Evolutionary conservation across 2,329 filamentous ascomycete species (phyloP).

Genomic region (Aspergillus tubingensis): DNA sequence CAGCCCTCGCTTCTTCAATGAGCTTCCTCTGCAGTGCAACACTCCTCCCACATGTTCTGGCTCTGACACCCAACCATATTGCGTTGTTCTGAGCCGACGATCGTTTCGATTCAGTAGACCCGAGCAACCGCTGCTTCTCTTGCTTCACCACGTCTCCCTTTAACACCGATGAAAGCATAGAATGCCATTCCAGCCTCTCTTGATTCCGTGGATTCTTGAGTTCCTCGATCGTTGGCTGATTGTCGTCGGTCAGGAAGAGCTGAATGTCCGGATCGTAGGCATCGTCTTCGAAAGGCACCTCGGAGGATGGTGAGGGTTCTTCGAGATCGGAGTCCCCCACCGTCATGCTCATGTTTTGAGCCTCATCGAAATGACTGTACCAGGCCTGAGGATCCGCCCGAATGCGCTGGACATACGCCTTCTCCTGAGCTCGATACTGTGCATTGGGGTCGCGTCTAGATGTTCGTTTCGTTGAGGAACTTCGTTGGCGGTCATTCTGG

Average conservation of each 20-base stretch:
- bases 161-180: conserved; percentile 92
- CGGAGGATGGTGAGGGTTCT: conserved; percentile 84
- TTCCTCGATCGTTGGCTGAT: conserved; percentile 86
- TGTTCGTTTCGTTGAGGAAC: conserved; percentile 57
- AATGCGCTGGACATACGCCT: conserved; percentile 90
- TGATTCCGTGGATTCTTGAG: conserved; percentile 83
- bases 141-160: conserved; percentile 97
- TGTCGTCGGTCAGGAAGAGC: conserved; percentile 87
- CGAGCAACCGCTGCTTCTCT: conserved; percentile 93
- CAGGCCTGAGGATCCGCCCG: conserved; percentile 79
- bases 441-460: conserved; percentile 66
- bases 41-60: conserved; percentile 80
- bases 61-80: conserved; percentile 85
- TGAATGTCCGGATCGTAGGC: conserved; percentile 88
- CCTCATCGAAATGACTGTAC: conserved; percentile 60
- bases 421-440: conserved; percentile 81
- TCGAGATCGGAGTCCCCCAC: conserved; percentile 82
- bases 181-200: conserved; percentile 94
- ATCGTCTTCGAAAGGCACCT: conserved; percentile 78
- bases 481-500: conserved; percentile 55
- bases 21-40: conserved; percentile 82
- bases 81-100: conserved; percentile 68
- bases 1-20: conserved; percentile 78
- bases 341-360: conserved; percentile 67
- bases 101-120: conserved; percentile 72